These are phyloP conservation scores for Orobanche coerulescens DNA, from an alignment of 257 asterid genomes.

Conservation along the genomic window DNA sequence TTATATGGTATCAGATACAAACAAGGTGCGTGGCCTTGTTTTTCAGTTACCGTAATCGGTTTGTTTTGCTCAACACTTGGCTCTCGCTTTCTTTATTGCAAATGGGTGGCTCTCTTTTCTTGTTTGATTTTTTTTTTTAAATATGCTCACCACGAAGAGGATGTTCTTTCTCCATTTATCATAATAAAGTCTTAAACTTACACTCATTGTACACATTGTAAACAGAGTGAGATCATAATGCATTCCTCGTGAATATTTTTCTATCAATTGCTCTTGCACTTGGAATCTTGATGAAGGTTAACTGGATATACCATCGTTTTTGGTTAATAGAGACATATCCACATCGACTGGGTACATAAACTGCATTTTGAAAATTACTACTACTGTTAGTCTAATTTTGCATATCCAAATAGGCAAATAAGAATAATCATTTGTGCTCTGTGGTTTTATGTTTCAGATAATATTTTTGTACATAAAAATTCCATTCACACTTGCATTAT, in stretches of 20 bases:
- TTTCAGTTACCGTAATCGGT: background rate
- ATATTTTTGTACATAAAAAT: slow-evolving; percentile 6
- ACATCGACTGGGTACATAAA: background rate
- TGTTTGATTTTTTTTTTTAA: no score
- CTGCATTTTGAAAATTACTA: slow-evolving; percentile 5
- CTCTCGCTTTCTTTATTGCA: background rate
- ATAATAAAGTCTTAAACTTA: background rate
- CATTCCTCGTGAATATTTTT: background rate
- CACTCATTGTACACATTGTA: background rate
- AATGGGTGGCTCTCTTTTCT: no score
- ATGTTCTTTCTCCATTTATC: background rate
- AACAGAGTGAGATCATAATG: background rate
- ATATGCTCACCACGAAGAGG: no score
- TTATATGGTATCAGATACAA: slow-evolving; percentile 89
- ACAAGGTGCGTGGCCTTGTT: slow-evolving; percentile 55
- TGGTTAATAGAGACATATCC: no score
- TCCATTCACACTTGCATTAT: background rate
- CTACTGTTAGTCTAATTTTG: background rate
- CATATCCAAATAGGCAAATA: slow-evolving; percentile 10
- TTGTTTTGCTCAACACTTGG: slow-evolving; percentile 6
- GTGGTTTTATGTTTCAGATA: background rate
- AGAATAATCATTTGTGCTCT: slow-evolving; percentile 10
- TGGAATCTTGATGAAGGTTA: slow-evolving; percentile 12
- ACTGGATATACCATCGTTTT: no score
- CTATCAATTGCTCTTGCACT: slow-evolving; percentile 5